Conservation (phyloP, 2,329 filamentous ascomycete genomes). For the Emmonsiellopsis sp. region DNA sequence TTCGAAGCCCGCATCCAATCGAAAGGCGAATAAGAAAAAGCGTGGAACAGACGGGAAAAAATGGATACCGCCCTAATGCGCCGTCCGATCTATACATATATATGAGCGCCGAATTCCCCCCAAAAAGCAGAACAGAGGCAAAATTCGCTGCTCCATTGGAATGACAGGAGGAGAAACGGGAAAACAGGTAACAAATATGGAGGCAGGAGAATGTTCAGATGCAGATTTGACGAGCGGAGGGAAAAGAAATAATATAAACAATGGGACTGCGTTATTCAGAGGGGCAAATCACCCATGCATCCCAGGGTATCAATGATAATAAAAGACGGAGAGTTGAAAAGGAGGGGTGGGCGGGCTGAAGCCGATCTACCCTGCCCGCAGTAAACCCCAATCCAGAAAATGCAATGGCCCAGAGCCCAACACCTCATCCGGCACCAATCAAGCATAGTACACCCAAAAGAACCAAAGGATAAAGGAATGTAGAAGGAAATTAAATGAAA, state of each 20-base stretch:
- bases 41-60: too few species aligned
- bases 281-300: conserved; percentile 2
- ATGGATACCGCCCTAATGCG: not conserved
- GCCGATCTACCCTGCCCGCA: not conserved
- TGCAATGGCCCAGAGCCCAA: not conserved
- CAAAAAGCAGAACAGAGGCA: not conserved
- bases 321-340: not conserved
- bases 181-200: not conserved
- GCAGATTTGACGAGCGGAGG: not conserved
- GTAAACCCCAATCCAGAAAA: not conserved
- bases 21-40: too few species aligned
- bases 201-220: not conserved
- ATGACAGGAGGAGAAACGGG: not conserved
- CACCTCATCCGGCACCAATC: not conserved
- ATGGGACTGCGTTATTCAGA: not conserved
- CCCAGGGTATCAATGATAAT: conserved; percentile 9
- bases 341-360: not conserved
- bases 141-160: not conserved
- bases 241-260: not conserved
- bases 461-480: not conserved
- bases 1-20: too few species aligned
- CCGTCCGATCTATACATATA: not conserved
- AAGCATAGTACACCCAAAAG: not conserved
- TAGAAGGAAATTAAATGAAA: too few species aligned
- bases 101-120: too few species aligned